Evolutionary conservation across 768 basidiomycete genomes (phyloP).

Genomic region (Boletus rex-veris): DNA sequence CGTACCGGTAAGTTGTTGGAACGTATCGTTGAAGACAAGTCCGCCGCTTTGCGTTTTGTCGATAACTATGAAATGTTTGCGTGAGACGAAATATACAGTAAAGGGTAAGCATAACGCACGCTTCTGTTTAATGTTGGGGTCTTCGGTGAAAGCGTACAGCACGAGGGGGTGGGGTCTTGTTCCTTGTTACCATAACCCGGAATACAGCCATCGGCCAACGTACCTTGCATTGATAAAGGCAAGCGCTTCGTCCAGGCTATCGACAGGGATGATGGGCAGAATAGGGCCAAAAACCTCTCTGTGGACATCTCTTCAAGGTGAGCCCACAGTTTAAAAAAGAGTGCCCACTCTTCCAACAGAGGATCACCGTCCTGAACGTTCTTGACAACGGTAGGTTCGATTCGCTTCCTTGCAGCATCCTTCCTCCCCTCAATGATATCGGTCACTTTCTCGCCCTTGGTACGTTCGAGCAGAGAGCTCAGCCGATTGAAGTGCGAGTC

Average conservation of each 20-base stretch:
- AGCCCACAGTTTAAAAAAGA: not conserved
- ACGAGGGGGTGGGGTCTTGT: constrained; percentile 56
- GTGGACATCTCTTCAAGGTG: not conserved
- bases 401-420: constrained; percentile 36
- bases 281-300: constrained; percentile 78
- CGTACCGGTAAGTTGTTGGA: constrained; percentile 51
- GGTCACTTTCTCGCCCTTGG: constrained; percentile 53
- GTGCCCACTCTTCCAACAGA: constrained; percentile 54
- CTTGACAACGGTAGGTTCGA: constrained; percentile 60
- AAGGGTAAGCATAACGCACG: constrained; percentile 26
- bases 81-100: not conserved
- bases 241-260: constrained; percentile 52
- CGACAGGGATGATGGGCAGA: constrained; percentile 58
- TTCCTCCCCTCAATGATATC: constrained; percentile 44
- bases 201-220: constrained; percentile 3
- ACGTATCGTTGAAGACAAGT: constrained; percentile 56
- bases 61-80: constrained; percentile 39
- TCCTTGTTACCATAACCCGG: constrained; percentile 1
- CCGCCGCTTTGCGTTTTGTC: constrained; percentile 56
- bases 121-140: constrained; percentile 36
- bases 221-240: constrained; percentile 53
- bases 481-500: constrained; percentile 53
- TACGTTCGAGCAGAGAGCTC: constrained; percentile 45
- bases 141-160: constrained; percentile 60
- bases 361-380: constrained; percentile 53